Evolutionary conservation across 192 early-diverging fungal genomes (phyloP).

Genomic region (Entomortierella lignicola): DNA sequence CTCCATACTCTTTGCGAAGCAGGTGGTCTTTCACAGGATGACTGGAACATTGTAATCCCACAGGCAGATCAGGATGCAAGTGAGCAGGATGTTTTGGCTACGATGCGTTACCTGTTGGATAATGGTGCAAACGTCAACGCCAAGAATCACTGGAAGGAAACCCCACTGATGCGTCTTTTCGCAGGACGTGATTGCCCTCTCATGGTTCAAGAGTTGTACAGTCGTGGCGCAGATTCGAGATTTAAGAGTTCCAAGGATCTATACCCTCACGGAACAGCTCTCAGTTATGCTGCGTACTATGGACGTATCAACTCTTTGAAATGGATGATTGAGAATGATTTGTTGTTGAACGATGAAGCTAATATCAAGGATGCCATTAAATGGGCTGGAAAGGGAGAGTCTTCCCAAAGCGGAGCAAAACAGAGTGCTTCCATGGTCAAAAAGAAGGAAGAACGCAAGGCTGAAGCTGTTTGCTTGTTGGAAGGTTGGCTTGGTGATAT

Average conservation of each 20-base stretch:
- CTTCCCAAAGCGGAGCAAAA: background rate
- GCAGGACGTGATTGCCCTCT: conserved; percentile 41
- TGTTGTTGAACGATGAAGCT: conserved; percentile 47
- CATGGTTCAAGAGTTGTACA: conserved; percentile 55
- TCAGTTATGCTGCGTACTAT: conserved; percentile 42
- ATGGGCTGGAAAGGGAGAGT: conserved; percentile 29
- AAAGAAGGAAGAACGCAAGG: conserved; percentile 40
- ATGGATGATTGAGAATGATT: conserved; percentile 52
- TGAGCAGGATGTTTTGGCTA: conserved; percentile 36
- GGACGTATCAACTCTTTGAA: conserved; percentile 44
- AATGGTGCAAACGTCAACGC: conserved; percentile 37
- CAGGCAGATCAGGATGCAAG: conserved; percentile 41
- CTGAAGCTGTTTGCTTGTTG: conserved; percentile 27
- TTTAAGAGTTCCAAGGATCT: conserved; percentile 41
- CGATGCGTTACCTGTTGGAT: conserved; percentile 51
- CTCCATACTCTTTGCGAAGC: conserved; percentile 47
- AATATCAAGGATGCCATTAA: conserved; percentile 42
- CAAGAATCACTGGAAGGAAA: conserved; percentile 56
- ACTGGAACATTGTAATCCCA: conserved; percentile 31
- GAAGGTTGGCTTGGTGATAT: conserved; percentile 43
- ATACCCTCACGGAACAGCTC: conserved; percentile 42
- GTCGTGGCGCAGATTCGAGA: conserved; percentile 43
- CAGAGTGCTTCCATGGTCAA: conserved; percentile 24
- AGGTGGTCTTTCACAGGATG: conserved; percentile 40
- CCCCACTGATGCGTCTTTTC: conserved; percentile 36